phyloP scores from a whole-genome alignment of 2,329 filamentous ascomycete species.

The Aspergillus sp. region DNA sequence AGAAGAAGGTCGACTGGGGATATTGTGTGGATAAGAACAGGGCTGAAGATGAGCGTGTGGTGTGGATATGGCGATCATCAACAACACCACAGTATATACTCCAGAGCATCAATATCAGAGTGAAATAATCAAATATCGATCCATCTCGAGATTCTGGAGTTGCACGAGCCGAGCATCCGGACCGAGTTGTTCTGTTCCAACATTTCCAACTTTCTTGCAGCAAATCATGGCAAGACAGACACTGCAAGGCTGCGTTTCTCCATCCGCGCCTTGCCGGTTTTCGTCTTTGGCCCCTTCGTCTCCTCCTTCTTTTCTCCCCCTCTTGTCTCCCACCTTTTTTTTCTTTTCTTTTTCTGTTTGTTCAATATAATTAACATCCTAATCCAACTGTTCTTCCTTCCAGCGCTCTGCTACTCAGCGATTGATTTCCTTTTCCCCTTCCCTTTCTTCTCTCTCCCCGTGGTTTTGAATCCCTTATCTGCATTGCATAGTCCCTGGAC shows the following conservation, averaged over 20 bases:
- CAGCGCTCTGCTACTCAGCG: background rate
- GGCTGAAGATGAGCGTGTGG: no score
- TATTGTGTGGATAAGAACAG: no score
- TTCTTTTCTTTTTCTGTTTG: conserved; percentile 1
- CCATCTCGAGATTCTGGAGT: no score
- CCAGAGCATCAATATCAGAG: no score
- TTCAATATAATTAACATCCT: background rate
- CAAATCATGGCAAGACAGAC: no score
- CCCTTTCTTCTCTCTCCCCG: background rate
- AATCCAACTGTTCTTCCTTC: background rate
- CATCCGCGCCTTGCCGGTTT: conserved; percentile 12
- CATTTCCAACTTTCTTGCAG: no score
- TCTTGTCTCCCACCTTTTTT: background rate
- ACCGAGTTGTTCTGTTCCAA: no score
- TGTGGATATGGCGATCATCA: no score
- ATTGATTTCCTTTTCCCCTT: background rate
- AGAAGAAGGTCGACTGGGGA: no score
- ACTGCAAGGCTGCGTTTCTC: background rate
- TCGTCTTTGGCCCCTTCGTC: conserved; percentile 1
- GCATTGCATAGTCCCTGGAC: background rate
- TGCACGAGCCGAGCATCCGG: no score
- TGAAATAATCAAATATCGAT: no score
- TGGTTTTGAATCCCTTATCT: background rate
- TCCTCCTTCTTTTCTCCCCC: conserved; percentile 2
- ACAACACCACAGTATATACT: no score